phyloP scores from a whole-genome alignment of 1,284 basidiomycete genomes.

The Sanguinoderma infundibulare region DNA sequence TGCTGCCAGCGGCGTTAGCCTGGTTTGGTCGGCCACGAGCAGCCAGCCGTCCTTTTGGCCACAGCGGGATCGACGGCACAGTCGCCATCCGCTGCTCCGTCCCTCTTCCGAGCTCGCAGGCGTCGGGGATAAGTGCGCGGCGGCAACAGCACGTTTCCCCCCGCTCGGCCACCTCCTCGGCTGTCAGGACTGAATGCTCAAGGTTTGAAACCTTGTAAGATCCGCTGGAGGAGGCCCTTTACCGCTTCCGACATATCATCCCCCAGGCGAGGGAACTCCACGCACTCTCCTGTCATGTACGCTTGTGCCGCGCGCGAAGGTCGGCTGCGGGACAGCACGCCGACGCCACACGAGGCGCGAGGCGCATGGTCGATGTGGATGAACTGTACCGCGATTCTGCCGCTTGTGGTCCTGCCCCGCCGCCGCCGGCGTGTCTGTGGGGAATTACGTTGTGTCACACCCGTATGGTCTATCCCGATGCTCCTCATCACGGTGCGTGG shows the following conservation, averaged over 20 bases:
- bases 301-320: constrained; percentile 1
- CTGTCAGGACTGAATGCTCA: constrained; percentile 3
- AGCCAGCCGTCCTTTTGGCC: neutral
- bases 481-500: neutral
- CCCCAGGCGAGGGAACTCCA: constrained; percentile 9
- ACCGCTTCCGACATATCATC: constrained; percentile 8
- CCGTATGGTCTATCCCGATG: neutral
- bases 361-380: neutral
- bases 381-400: constrained; percentile 4
- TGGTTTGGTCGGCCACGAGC: neutral
- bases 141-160: neutral
- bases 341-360: neutral
- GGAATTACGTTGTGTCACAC: neutral
- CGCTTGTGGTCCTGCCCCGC: constrained; percentile 1
- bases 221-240: constrained; percentile 12
- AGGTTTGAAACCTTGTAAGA: constrained; percentile 3
- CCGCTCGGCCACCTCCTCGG: neutral
- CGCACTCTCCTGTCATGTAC: constrained; percentile 9
- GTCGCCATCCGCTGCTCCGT: neutral
- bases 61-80: neutral
- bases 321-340: neutral
- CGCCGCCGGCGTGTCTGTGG: neutral
- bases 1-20: neutral
- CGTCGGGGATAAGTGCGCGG: neutral
- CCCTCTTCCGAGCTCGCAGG: neutral